Conservation (phyloP, 2,329 filamentous ascomycete genomes). For the Pleochaeta shiraiana region DNA sequence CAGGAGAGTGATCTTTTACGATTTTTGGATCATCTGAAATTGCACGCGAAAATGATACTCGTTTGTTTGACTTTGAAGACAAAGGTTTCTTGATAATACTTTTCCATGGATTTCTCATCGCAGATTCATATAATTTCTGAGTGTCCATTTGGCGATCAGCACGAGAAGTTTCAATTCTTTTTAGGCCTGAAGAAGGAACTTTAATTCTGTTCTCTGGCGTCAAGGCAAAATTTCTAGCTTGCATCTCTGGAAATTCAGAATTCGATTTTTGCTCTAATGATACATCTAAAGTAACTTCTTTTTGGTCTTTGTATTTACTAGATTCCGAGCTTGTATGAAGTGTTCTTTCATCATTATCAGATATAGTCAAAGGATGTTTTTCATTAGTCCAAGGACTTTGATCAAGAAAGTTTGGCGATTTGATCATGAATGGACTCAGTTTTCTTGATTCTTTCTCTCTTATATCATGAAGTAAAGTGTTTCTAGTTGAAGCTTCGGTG, state of each 20-base stretch:
- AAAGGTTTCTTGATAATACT: neutral
- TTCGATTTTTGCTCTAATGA: no score
- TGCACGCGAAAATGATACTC: slow-evolving; percentile 4
- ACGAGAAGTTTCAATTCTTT: neutral
- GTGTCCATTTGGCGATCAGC: neutral
- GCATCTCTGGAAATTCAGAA: no score
- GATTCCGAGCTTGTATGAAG: no score
- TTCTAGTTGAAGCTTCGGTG: neutral
- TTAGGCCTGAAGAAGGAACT: neutral
- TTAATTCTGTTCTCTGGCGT: neutral
- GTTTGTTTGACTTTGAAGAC: neutral
- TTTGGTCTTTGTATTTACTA: no score
- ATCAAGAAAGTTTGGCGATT: neutral
- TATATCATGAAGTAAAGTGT: neutral
- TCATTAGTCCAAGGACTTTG: slow-evolving; percentile 5
- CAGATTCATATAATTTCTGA: neutral
- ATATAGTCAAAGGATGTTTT: neutral
- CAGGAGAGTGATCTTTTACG: no score
- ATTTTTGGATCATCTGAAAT: no score
- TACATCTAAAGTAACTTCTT: no score
- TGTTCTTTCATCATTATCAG: no score
- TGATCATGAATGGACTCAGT: neutral
- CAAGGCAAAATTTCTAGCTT: neutral
- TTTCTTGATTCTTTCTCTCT: neutral
- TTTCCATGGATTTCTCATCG: slow-evolving; percentile 5